Evolutionary conservation across 2,329 filamentous ascomycete genomes (phyloP).

Genomic region (Immersiporthe knoxdaviesiana): DNA sequence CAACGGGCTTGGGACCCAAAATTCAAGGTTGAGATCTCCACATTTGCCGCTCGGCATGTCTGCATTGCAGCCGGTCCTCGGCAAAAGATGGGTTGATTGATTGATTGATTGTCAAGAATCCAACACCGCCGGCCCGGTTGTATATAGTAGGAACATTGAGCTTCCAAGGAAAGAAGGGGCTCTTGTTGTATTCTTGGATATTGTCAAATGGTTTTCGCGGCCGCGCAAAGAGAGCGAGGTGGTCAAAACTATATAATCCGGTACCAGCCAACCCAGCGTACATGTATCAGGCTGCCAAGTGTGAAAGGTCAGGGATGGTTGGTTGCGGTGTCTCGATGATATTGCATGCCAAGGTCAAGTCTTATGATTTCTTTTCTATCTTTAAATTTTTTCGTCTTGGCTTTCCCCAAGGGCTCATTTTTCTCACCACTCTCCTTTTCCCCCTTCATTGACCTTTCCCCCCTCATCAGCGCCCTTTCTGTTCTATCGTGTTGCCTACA

Average conservation of each 20-base stretch:
- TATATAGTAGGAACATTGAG: not conserved
- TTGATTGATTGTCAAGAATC: not conserved
- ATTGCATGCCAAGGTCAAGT: not conserved
- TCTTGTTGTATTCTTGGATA: not conserved
- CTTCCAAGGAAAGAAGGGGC: not conserved
- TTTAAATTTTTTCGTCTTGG: not conserved
- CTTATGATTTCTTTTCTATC: not conserved
- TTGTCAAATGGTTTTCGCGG: not conserved
- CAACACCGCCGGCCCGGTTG: not conserved
- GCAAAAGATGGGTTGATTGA: not conserved
- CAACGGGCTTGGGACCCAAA: too few species aligned
- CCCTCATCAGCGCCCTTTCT: too few species aligned
- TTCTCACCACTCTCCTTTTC: not conserved
- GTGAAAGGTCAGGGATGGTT: not conserved
- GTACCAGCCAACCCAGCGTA: not conserved
- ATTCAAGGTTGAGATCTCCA: not conserved
- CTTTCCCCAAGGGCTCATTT: not conserved
- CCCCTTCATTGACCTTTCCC: too few species aligned
- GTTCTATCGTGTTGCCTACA: too few species aligned
- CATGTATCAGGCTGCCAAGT: not conserved
- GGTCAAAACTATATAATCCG: not conserved
- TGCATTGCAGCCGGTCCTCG: constrained; percentile 14
- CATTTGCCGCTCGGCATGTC: constrained; percentile 14
- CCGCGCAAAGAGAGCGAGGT: not conserved
- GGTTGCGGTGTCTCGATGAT: not conserved